Conservation (phyloP, 768 basidiomycete genomes). For the Leccinum boreale region DNA sequence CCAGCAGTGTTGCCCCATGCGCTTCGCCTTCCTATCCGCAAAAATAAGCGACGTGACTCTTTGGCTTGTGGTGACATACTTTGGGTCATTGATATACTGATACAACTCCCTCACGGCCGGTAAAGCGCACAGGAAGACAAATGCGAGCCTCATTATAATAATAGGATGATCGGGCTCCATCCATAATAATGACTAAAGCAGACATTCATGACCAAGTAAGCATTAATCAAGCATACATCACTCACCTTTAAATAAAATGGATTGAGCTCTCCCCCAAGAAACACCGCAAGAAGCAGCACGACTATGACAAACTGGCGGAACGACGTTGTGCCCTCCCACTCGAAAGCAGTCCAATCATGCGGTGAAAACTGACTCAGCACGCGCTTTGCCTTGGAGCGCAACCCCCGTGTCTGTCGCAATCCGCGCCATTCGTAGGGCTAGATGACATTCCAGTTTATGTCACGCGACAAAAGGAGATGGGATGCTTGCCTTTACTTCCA, state of each 20-base stretch:
- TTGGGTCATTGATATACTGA: constrained; percentile 79
- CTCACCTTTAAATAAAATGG: constrained; percentile 85
- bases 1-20: constrained; percentile 92
- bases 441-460: constrained; percentile 3
- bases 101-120: constrained; percentile 82
- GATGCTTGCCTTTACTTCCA: constrained; percentile 68
- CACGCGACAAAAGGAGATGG: neutral
- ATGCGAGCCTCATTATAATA: constrained; percentile 65
- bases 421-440: constrained; percentile 88
- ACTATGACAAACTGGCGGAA: constrained; percentile 75
- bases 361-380: constrained; percentile 84
- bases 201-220: constrained; percentile 36
- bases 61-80: constrained; percentile 43
- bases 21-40: constrained; percentile 62
- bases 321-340: constrained; percentile 79
- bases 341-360: constrained; percentile 84
- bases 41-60: constrained; percentile 1
- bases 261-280: constrained; percentile 81
- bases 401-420: constrained; percentile 69
- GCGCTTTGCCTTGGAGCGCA: constrained; percentile 75
- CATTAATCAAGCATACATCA: neutral
- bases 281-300: constrained; percentile 70
- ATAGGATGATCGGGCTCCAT: constrained; percentile 91
- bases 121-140: constrained; percentile 82
- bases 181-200: constrained; percentile 53